A percentile compares a stretch with the other conserved stretches of the same genome.
Conservation (phyloP, 2,329 filamentous ascomycete genomes). For the Fusarium hainanense region DNA sequence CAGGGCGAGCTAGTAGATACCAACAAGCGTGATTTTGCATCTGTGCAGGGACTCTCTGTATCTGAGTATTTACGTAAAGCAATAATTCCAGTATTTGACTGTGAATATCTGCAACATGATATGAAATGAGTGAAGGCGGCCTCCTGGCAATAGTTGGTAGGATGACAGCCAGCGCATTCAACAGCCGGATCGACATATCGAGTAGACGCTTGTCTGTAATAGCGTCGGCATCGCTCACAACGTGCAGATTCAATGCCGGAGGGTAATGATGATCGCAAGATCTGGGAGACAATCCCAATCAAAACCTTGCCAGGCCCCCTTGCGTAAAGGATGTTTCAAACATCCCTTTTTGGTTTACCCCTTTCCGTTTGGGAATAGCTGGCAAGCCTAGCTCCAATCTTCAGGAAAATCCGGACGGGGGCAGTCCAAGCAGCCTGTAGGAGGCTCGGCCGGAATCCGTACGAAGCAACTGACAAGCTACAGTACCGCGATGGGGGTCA, state of each 20-base stretch:
- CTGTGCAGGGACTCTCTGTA: conserved; percentile 2
- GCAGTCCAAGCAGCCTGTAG: conserved; percentile 9
- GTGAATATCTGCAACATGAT: not conserved
- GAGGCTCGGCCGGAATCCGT: conserved; percentile 35
- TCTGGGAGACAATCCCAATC: conserved; percentile 41
- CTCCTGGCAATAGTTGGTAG: not conserved
- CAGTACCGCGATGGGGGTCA: conserved; percentile 23
- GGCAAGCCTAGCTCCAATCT: conserved; percentile 20
- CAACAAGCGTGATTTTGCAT: conserved; percentile 19
- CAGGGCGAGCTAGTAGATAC: conserved; percentile 32
- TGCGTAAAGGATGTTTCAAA: conserved; percentile 41
- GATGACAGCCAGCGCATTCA: conserved; percentile 1
- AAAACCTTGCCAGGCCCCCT: conserved; percentile 37
- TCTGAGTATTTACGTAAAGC: conserved; percentile 21
- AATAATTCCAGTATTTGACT: not conserved
- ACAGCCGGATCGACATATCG: conserved; percentile 35
- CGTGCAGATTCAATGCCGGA: conserved; percentile 33
- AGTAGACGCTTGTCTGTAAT: conserved; percentile 27
- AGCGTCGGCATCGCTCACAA: conserved; percentile 34
- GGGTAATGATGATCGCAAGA: conserved; percentile 33
- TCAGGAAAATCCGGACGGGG: conserved; percentile 8
- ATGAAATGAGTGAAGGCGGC: not conserved
- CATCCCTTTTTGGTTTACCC: conserved; percentile 35
- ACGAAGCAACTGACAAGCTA: conserved; percentile 18
- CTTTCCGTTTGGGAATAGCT: conserved; percentile 37